Base-by-base conservation (phyloP, 2,329 filamentous ascomycete genomes). In the Xylariaceae sp. region DNA sequence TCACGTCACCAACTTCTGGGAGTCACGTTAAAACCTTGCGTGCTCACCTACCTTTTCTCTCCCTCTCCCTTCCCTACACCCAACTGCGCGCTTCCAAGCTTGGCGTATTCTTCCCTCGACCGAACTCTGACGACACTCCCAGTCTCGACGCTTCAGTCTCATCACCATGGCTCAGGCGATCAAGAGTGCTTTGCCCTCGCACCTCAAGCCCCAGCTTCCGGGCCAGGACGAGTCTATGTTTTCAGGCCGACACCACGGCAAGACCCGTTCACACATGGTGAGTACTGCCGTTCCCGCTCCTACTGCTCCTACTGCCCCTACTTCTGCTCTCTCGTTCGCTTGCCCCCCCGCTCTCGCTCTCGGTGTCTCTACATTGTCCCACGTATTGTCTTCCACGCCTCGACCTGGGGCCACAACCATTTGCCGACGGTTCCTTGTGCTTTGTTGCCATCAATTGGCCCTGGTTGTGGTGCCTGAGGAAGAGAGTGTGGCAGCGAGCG, bases 261-360 rank as follows among this genome's bases (percentile, higher is more conserved):
- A 91, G 82, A 88, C 87, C 64, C 86, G 88, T 73, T 90, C 87
- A 58, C 88, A 91, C 74, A 88, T 91, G 84, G 88, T 88, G 75
- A 83, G 87, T 85, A 55, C 42, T 12, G 34, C 40, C 19, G 19
- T 19, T 52, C 35, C 47, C 30, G 49, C 34, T 31, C 48, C 35
- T 27, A 8, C 32, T 34, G 32, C 32, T 3, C 8, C 32, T 37
- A 11, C 35, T 11, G 8, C 35, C 35, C 8, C 19, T 19, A 19
- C 19, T 19, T 27, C 43, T 48, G 44, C 35, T 32, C 51, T 31
- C 30, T 42, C 50, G 27, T 50, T 54, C 47, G 40, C 27, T 12
- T 48, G 1, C 9, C 35, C 46, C 40, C 12, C 19, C 29, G 34
- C 43, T 46, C 41, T 31, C 50, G 9, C 31, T 47, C 40, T 50